Base-by-base conservation (phyloP, 2,329 filamentous ascomycete genomes). In the Colletotrichum costaricense region DNA sequence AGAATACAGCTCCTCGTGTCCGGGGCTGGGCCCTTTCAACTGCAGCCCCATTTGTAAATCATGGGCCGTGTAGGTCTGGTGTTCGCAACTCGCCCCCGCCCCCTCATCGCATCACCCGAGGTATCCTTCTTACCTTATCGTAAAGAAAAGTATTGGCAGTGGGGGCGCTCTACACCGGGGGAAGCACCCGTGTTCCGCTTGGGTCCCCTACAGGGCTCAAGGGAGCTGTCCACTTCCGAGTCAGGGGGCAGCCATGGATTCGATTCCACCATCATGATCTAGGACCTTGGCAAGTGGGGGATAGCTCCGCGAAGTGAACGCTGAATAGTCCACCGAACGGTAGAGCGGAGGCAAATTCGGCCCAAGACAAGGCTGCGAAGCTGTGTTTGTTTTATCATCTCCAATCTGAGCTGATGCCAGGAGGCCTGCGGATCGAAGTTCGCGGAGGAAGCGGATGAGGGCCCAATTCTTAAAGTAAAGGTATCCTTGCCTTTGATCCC, bases 111-210 rank as follows among this genome's bases (percentile, higher is more conserved):
- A 67, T 55, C 63, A 52, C 56, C 63, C 63, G 30, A 70, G 42
- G 63, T n/a, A 38, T 26, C 56, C 63, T 38, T 46, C 52, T 57
- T 58, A 63, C 64, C 52, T 68, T 68, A 63, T 72, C 64, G 57
- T 67, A 63, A 62, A 57, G 63, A 67, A 62, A 68, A 63, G 22
- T 30, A 57, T 62, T 38, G 63, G 9, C 7, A 19, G 69, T 67
- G 57, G 63, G 38, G 63, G 26, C 58, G n/a, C 57, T 63, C n/a
- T 28, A 60, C 49, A 26, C 69, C 64, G 64, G 49, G 42, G 63
- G 64, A 68, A 60, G 56, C 57, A 71, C 33, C 63, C 63, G 69
- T 46, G 42, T 19, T 22, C 26, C 63, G 46, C 69, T 62, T 38
- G 49, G 69, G n/a, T 64, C 57, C 9, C 49, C 14, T 57, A 2